Percentiles rank a stretch among this genome's conserved stretches.
Evolutionary conservation across 108 stramenopile species (phyloP).

Genomic region (Nannochloropsis salina): DNA sequence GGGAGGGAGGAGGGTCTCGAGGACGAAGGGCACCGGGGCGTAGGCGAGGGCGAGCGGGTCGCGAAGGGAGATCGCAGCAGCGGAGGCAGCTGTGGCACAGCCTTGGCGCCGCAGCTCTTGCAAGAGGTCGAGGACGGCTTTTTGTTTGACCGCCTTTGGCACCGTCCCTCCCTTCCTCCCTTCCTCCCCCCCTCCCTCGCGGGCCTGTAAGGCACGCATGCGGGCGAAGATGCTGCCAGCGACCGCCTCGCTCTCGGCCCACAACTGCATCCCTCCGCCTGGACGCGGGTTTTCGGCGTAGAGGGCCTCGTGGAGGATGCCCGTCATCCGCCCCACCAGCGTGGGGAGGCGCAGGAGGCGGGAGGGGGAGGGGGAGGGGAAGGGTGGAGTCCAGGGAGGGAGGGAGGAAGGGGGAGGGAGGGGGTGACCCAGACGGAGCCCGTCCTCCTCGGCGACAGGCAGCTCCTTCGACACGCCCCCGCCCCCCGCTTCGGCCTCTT

Average conservation of each 20-base stretch:
- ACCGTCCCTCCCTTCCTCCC: background rate
- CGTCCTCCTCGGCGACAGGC: background rate
- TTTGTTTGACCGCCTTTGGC: slow-evolving; percentile 66
- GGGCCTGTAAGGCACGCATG: background rate
- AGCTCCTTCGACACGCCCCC: background rate
- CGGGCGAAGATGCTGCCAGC: background rate
- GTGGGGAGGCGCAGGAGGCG: slow-evolving; percentile 21
- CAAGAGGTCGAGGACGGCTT: slow-evolving; percentile 80
- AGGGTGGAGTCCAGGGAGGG: background rate
- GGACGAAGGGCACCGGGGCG: slow-evolving; percentile 10
- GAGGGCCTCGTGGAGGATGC: background rate
- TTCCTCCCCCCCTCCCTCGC: background rate
- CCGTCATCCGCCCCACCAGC: background rate
- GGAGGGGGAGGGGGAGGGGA: background rate
- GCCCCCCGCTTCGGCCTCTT: background rate
- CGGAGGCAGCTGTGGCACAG: background rate
- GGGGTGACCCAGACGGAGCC: background rate
- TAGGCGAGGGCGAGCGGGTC: slow-evolving; percentile 15
- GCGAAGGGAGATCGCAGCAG: background rate
- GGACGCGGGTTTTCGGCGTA: background rate
- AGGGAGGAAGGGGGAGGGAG: background rate
- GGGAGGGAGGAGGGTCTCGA: background rate
- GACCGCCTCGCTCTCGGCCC: slow-evolving; percentile 12
- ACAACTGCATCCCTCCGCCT: background rate
- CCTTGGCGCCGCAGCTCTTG: slow-evolving; percentile 62